A percentile compares a stretch with the other conserved stretches of the same genome.
phyloP scores from a whole-genome alignment of 116 monocot species.

The Iris pallida region DNA sequence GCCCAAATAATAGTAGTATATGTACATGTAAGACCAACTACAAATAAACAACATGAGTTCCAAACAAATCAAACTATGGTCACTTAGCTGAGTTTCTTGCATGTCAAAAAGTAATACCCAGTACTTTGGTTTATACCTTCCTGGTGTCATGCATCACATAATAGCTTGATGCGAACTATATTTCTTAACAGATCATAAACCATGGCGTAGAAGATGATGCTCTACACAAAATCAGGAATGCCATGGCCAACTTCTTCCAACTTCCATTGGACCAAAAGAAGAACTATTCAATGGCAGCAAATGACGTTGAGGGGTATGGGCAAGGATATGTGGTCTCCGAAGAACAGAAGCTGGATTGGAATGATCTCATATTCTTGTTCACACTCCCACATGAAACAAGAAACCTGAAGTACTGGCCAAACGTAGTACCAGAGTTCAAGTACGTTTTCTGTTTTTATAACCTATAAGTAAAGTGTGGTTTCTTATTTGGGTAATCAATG shows the following conservation, averaged over 20 bases:
- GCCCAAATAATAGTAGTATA: no score
- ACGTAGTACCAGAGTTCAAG: background rate
- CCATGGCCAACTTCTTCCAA: constrained; percentile 3
- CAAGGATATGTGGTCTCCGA: constrained; percentile 6
- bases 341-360: constrained; percentile 16
- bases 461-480: no score
- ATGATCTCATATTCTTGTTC: constrained; percentile 1
- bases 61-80: no score
- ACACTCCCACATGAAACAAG: constrained; percentile 1
- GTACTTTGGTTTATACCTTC: no score
- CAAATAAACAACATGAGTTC: no score
- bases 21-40: no score
- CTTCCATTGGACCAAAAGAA: constrained; percentile 7
- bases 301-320: constrained; percentile 11
- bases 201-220: constrained; percentile 3
- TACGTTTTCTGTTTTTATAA: background rate
- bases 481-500: no score
- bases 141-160: background rate
- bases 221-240: constrained; percentile 1
- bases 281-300: constrained; percentile 2
- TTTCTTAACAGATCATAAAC: constrained; percentile 10
- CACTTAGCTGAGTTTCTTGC: no score
- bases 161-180: background rate
- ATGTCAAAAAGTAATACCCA: no score
- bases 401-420: constrained; percentile 7